Evolutionary conservation across 352 stramenopile species (phyloP), one percentile per base, ranked within the genome.

Genomic region (Saprolegnia parasitica): DNA sequence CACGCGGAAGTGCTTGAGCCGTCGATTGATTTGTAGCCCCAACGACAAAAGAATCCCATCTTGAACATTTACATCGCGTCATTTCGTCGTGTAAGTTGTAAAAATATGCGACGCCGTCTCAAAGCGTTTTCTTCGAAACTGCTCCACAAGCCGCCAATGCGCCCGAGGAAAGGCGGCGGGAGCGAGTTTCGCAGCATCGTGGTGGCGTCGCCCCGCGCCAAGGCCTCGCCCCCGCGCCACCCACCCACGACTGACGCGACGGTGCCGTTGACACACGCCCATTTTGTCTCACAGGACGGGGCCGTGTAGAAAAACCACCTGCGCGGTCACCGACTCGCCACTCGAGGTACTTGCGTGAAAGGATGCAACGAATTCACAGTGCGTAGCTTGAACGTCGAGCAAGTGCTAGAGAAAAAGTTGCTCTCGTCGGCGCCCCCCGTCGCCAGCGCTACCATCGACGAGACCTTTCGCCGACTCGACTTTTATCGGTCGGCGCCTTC

Each of bases 401-500:
- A 60, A 16, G 35, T 40, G 11, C 35, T 60, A 26, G 52, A 60
- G 20, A 60, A 60, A 9, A 4, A 35, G 35, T 9, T 60, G 52
- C 52, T 60, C 35, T 60, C 52, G 35, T 16, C 24, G 24, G 35
- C 52, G 3, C 52, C 52, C 35, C 11, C 11, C 24, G 11, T 21
- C 35, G 52, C 52, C 11, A 60, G 52, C 20, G 13, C 52, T 9
- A 60, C 52, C 11, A 60, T 60, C 20, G 52, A 60, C 35, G 52
- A 60, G 52, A 60, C 52, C 35, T 60, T 60, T 60, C 52, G 52
- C 11, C 24, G 52, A 4, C 35, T 60, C 24, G 3, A 60, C 13
- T 60, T 60, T 60, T 60, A 60, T 24, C 52, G 52, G 52, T 60
- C n/a, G n/a, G n/a, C n/a, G n/a, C n/a, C n/a, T n/a, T n/a, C n/a